Percentiles rank a stretch among this genome's conserved stretches.
These are phyloP conservation scores for Penicillium angulare DNA, from an alignment of 495 filamentous ascomycete genomes.

Conservation along the genomic window DNA sequence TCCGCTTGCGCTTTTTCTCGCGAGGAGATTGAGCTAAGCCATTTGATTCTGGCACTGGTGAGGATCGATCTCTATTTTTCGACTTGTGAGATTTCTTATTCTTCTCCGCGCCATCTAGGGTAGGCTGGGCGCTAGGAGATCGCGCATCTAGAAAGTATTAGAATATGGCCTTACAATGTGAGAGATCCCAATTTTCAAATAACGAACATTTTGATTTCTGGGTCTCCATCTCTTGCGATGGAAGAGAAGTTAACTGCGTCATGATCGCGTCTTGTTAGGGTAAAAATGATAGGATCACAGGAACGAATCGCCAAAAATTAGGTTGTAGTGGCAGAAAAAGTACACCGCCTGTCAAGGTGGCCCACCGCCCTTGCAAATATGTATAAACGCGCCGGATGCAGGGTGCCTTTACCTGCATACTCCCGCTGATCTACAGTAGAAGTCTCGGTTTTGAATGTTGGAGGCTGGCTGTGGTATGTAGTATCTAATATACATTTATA, in stretches of 20 bases:
- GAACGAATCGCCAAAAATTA: not conserved
- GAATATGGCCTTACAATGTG: not conserved
- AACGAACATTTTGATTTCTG: slow-evolving; percentile 1
- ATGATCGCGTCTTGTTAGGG: not conserved
- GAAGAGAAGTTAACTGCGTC: not conserved
- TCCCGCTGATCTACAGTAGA: too few species aligned
- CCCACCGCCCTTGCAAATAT: slow-evolving; percentile 6
- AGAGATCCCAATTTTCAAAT: too few species aligned
- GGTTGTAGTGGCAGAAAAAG: not conserved
- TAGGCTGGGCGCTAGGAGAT: not conserved
- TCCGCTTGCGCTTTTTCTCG: slow-evolving; percentile 23
- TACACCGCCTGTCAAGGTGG: slow-evolving; percentile 8
- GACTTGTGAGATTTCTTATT: slow-evolving; percentile 12
- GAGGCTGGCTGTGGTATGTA: too few species aligned
- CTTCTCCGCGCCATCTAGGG: slow-evolving; percentile 1
- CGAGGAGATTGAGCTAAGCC: not conserved
- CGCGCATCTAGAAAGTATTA: not conserved
- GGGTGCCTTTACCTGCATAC: not conserved
- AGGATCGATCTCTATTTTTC: not conserved
- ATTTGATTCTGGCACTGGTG: not conserved
- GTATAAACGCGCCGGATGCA: not conserved
- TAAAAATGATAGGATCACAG: not conserved
- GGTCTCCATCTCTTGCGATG: slow-evolving; percentile 3
- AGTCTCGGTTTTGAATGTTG: too few species aligned
- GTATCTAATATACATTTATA: too few species aligned